These are phyloP conservation scores for Alternaria hordeiaustralica DNA, from an alignment of 2,329 filamentous ascomycete species.

Conservation along the genomic window DNA sequence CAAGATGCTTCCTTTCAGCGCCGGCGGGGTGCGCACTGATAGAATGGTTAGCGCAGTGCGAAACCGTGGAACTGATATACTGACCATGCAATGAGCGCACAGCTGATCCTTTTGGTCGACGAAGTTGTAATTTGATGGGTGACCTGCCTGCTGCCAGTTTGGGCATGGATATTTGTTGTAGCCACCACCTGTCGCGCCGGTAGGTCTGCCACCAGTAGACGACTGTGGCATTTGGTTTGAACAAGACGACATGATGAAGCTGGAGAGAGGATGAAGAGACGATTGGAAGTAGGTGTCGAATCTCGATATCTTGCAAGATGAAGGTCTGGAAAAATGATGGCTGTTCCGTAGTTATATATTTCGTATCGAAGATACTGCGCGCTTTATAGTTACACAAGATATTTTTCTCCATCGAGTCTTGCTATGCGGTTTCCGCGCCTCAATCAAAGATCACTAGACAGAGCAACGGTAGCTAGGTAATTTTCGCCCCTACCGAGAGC, in stretches of 20 bases:
- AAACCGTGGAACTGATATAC: constrained; percentile 20
- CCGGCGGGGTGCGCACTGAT: constrained; percentile 31
- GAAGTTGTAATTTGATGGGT: constrained; percentile 26
- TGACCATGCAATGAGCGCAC: constrained; percentile 34
- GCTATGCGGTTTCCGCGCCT: constrained; percentile 26
- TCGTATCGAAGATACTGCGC: constrained; percentile 7
- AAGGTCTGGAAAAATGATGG: not conserved
- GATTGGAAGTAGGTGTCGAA: not conserved
- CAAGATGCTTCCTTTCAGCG: constrained; percentile 10
- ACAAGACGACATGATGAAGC: constrained; percentile 23
- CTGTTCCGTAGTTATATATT: constrained; percentile 5
- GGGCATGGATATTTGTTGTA: constrained; percentile 27
- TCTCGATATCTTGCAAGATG: not conserved
- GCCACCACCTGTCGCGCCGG: constrained; percentile 34
- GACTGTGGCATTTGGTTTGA: constrained; percentile 15
- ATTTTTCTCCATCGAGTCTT: constrained; percentile 14
- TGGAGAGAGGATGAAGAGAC: not conserved
- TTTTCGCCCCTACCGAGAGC: constrained; percentile 17
- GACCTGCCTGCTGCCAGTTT: constrained; percentile 27
- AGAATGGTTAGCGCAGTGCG: constrained; percentile 20
- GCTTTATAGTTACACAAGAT: constrained; percentile 25
- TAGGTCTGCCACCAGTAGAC: constrained; percentile 26
- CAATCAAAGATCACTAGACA: constrained; percentile 23
- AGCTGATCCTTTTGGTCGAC: constrained; percentile 25
- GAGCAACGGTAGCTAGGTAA: constrained; percentile 16